Conservation (phyloP, 2,329 filamentous ascomycete genomes). For the Amphichorda felina region DNA sequence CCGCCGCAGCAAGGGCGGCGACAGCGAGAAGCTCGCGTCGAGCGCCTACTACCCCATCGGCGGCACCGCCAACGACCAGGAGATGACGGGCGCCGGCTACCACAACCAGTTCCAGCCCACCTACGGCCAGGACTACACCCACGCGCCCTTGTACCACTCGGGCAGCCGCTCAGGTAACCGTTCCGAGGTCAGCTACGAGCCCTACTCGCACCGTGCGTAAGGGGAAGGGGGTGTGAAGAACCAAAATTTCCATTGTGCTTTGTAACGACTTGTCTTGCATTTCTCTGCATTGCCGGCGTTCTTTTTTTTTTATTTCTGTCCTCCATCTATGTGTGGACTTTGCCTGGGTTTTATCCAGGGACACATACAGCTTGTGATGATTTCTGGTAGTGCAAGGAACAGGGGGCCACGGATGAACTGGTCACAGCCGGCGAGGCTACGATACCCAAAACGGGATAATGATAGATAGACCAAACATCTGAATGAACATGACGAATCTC, state of each 20-base stretch:
- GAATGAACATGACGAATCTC: not conserved
- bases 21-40: slow-evolving; percentile 39
- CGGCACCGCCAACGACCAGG: slow-evolving; percentile 16
- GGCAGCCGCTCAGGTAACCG: slow-evolving; percentile 30
- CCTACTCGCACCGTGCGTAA: slow-evolving; percentile 46
- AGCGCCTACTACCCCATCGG: slow-evolving; percentile 21
- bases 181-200: slow-evolving; percentile 49
- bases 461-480: not conserved
- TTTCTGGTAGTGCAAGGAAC: too few species aligned
- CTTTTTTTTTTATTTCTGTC: too few species aligned
- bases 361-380: too few species aligned
- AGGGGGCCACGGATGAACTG: too few species aligned
- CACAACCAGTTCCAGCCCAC: slow-evolving; percentile 14
- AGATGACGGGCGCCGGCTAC: slow-evolving; percentile 7
- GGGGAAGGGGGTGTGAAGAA: too few species aligned
- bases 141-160: slow-evolving; percentile 23
- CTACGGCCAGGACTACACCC: slow-evolving; percentile 12
- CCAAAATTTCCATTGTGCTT: too few species aligned
- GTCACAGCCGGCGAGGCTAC: not conserved
- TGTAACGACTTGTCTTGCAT: not conserved
- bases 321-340: too few species aligned
- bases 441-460: not conserved
- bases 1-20: slow-evolving; percentile 18
- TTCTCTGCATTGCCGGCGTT: slow-evolving; percentile 2
- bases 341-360: too few species aligned